Conservation (phyloP, 2,329 filamentous ascomycete species). For the Fusarium equiseti region DNA sequence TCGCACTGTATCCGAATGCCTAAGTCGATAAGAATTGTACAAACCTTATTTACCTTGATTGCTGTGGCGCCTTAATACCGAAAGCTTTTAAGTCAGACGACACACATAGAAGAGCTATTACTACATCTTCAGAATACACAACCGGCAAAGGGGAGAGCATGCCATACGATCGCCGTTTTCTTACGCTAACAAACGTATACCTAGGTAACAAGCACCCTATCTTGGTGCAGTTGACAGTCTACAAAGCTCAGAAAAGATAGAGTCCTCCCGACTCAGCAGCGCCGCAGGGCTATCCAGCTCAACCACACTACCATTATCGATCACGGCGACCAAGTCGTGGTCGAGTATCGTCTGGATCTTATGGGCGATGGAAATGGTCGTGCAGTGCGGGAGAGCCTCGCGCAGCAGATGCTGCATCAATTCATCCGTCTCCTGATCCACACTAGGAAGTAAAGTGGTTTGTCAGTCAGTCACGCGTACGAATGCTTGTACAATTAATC, state of each 20-base stretch:
- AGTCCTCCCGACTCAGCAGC: constrained; percentile 11
- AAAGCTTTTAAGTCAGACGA: constrained; percentile 3
- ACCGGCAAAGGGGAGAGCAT: constrained; percentile 3
- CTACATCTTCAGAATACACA: not conserved
- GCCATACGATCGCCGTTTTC: constrained; percentile 1
- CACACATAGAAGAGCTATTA: constrained; percentile 2
- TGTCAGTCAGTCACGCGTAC: constrained; percentile 1
- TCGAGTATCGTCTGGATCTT: constrained; percentile 38
- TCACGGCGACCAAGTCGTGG: constrained; percentile 34
- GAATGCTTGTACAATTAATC: constrained; percentile 3
- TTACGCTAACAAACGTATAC: constrained; percentile 6
- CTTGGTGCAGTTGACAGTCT: constrained; percentile 8
- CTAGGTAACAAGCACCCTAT: constrained; percentile 7
- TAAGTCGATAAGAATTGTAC: not conserved
- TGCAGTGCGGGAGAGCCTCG: constrained; percentile 39
- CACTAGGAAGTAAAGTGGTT: constrained; percentile 23
- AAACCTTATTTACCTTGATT: constrained; percentile 2
- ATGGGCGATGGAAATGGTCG: constrained; percentile 45
- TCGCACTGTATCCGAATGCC: not conserved
- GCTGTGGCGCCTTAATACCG: not conserved
- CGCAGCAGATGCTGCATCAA: constrained; percentile 26
- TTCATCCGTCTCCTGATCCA: constrained; percentile 32
- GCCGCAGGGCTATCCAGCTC: constrained; percentile 12
- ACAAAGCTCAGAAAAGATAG: constrained; percentile 13
- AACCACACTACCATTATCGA: constrained; percentile 28